phyloP scores from a whole-genome alignment of 2,329 filamentous ascomycete species.

The Diaporthe sp. region DNA sequence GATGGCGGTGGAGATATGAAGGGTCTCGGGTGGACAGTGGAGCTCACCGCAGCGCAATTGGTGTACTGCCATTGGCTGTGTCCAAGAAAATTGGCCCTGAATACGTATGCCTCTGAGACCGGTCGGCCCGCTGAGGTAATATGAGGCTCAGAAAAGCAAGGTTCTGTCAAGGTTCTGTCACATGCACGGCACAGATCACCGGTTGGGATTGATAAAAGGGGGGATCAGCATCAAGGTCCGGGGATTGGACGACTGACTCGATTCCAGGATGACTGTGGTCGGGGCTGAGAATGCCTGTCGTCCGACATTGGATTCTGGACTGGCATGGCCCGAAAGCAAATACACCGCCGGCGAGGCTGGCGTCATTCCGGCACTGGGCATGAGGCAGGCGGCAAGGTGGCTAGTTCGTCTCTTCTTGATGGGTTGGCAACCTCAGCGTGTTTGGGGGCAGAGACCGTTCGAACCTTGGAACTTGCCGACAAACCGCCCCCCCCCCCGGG shows the following conservation, averaged over 20 bases:
- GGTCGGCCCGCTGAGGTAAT: slow-evolving; percentile 5
- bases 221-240: not conserved
- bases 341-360: not conserved
- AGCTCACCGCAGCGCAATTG: not conserved
- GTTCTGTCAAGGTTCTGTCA: not conserved
- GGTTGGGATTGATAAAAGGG: slow-evolving; percentile 10
- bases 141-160: slow-evolving; percentile 3
- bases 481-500: too few species aligned
- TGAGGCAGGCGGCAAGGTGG: not conserved
- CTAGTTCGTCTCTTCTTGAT: not conserved
- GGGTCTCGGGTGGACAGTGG: not conserved
- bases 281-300: slow-evolving; percentile 7
- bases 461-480: not conserved
- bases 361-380: slow-evolving; percentile 10
- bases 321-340: slow-evolving; percentile 4
- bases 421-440: not conserved
- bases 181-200: slow-evolving; percentile 18
- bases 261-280: slow-evolving; percentile 2
- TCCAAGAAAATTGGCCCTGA: not conserved
- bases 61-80: not conserved
- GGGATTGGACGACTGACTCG: slow-evolving; percentile 8
- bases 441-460: not conserved
- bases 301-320: slow-evolving; percentile 2
- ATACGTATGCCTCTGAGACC: slow-evolving; percentile 9
- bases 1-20: not conserved